A percentile compares a stretch with the other conserved stretches of the same genome.
These are phyloP conservation scores for Rhytidiadelphus loreus DNA, from an alignment of 225 moss, liverwort and hornwort genomes.

Conservation along the genomic window DNA sequence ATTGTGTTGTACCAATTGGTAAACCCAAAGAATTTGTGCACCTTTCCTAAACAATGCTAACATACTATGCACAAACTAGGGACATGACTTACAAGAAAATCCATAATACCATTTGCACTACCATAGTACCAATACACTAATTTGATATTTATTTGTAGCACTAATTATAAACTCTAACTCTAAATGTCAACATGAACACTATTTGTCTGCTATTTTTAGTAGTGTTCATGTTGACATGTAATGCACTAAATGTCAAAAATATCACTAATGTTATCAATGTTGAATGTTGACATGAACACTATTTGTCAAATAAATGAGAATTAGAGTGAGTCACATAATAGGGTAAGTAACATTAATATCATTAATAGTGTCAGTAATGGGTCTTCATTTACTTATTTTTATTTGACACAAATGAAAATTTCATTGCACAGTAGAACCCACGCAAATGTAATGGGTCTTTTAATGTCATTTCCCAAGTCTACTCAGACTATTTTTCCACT, in stretches of 20 bases:
- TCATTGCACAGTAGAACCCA: neutral
- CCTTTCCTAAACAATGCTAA: neutral
- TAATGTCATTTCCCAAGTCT: neutral
- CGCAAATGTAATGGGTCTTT: neutral
- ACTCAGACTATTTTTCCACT: neutral
- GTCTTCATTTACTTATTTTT: neutral
- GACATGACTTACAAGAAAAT: neutral
- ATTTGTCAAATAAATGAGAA: neutral
- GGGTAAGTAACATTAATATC: neutral
- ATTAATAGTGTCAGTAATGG: neutral
- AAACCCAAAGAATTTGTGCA: neutral
- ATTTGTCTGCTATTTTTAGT: neutral
- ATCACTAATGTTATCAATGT: neutral
- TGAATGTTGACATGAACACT: neutral
- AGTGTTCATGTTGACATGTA: neutral
- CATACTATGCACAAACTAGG: neutral
- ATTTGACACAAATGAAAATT: neutral
- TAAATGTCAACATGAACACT: neutral
- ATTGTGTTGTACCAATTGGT: neutral
- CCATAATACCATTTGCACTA: neutral
- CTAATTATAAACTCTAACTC: neutral
- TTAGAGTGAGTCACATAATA: neutral
- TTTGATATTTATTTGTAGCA: neutral
- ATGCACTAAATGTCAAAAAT: neutral
- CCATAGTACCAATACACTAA: accelerated